Evolutionary conservation across 2,329 filamentous ascomycete species (phyloP).

Genomic region (Aureobasidium lini): DNA sequence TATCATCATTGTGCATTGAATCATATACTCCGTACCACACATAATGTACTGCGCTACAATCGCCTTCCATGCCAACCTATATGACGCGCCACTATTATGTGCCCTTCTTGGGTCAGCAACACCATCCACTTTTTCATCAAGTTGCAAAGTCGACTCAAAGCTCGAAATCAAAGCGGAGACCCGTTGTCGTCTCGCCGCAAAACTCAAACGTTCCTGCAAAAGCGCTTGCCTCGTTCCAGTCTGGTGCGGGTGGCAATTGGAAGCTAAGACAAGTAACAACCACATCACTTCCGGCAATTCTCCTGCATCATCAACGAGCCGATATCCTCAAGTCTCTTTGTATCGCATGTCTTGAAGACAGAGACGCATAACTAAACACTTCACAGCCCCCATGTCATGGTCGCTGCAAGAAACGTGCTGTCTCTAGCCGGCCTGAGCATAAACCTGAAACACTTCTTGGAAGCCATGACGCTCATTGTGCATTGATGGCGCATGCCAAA

Average conservation of each 20-base stretch:
- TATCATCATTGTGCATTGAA: background rate
- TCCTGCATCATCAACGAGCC: background rate
- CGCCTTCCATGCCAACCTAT: background rate
- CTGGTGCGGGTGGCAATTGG: constrained; percentile 1
- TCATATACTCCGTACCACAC: background rate
- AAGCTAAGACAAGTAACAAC: background rate
- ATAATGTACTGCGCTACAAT: background rate
- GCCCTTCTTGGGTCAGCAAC: background rate
- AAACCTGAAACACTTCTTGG: constrained; percentile 6
- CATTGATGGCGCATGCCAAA: constrained; percentile 4
- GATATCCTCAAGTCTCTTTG: background rate
- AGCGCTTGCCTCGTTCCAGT: constrained; percentile 1
- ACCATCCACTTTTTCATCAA: background rate
- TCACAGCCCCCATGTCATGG: background rate
- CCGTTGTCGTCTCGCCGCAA: constrained; percentile 9
- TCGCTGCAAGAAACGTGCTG: background rate
- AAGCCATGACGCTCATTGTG: constrained; percentile 1
- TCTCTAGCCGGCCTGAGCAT: background rate
- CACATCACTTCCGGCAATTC: background rate
- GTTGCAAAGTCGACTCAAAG: background rate
- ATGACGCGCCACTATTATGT: background rate
- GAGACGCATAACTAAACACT: background rate
- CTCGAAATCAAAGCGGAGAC: constrained; percentile 3
- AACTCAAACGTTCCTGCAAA: constrained; percentile 5
- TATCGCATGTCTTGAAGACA: background rate